A percentile compares a stretch with the other conserved stretches of the same genome.
These are phyloP conservation scores for Helianthus tuberosus DNA, from an alignment of 129 eudicot species.

Conservation along the genomic window DNA sequence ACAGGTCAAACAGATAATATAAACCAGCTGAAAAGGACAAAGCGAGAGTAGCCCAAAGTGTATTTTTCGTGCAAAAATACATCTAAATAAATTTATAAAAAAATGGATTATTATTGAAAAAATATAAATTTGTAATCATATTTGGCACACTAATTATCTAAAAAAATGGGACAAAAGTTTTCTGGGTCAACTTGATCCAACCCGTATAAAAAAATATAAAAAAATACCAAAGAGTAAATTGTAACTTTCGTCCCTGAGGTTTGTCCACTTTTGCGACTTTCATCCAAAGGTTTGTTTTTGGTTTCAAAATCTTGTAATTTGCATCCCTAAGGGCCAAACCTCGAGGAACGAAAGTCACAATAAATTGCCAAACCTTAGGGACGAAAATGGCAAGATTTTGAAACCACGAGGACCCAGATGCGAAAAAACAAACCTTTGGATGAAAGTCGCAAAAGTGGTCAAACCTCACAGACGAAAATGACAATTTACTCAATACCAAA, in stretches of 20 bases:
- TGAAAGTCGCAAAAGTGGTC: too few relatives aligned
- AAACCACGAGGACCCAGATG: too few relatives aligned
- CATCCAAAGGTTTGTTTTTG: too few relatives aligned
- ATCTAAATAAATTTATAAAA: background rate
- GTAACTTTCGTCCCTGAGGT: too few relatives aligned
- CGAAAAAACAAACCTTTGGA: too few relatives aligned
- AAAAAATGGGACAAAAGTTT: background rate
- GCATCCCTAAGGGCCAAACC: too few relatives aligned
- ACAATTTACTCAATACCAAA: background rate
- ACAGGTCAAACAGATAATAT: background rate
- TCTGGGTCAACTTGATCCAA: background rate
- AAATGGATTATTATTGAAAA: background rate
- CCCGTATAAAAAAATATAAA: background rate
- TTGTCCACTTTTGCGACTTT: too few relatives aligned
- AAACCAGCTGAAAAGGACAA: background rate
- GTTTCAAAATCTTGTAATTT: too few relatives aligned
- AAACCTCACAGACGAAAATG: too few relatives aligned
- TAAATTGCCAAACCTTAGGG: too few relatives aligned
- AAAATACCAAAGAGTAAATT: background rate
- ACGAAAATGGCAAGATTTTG: too few relatives aligned
- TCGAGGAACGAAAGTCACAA: too few relatives aligned
- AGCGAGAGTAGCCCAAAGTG: background rate
- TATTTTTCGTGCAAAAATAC: background rate
- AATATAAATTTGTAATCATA: background rate
- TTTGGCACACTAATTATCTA: background rate